phyloP scores from a whole-genome alignment of 495 filamentous ascomycete genomes.

The Parmelia sp. region DNA sequence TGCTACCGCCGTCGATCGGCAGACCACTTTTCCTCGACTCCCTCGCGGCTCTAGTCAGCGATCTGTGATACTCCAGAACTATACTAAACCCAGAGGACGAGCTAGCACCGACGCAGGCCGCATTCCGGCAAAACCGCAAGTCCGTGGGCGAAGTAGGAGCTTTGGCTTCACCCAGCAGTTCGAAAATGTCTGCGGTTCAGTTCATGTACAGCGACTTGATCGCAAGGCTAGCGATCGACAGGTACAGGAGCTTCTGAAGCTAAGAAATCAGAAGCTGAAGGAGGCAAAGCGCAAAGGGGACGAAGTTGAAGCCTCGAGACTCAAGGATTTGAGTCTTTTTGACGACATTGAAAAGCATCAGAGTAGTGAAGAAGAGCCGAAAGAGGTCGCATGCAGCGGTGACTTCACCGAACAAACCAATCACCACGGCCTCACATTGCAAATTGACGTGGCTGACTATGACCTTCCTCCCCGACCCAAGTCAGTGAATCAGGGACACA shows the following conservation, averaged over 20 bases:
- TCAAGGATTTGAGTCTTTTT: conserved; percentile 2
- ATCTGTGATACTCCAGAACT: background rate
- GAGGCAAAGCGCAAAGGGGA: conserved; percentile 5
- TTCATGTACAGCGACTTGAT: background rate
- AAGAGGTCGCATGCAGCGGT: background rate
- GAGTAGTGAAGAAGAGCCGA: background rate
- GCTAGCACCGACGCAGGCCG: background rate
- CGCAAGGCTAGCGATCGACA: background rate
- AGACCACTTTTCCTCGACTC: background rate
- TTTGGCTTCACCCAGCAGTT: conserved; percentile 8
- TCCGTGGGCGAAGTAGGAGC: background rate
- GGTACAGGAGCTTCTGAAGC: background rate
- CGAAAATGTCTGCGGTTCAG: background rate
- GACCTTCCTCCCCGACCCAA: background rate
- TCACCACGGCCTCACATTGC: background rate
- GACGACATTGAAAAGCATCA: conserved; percentile 1
- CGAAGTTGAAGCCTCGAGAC: background rate
- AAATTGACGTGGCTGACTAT: background rate
- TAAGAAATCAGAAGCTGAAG: conserved; percentile 3
- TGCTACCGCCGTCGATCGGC: background rate
- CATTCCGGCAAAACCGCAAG: background rate
- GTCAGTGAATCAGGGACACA: background rate
- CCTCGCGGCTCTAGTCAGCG: background rate
- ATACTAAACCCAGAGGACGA: background rate
- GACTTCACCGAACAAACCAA: background rate